Evolutionary conservation across 2,329 filamentous ascomycete species (phyloP).

Genomic region (Trichoderma sp.): DNA sequence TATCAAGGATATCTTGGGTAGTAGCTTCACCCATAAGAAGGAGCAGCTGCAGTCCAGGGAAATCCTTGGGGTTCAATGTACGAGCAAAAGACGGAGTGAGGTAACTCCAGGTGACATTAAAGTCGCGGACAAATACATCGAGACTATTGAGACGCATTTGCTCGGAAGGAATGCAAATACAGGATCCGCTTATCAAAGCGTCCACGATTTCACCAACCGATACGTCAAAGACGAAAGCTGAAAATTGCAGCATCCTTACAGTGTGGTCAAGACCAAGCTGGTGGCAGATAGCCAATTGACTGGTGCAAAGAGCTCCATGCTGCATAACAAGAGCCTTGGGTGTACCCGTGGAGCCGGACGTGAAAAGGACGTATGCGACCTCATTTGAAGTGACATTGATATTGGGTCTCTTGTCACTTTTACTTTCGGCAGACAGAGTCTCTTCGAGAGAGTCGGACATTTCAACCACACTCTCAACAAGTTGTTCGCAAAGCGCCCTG

Average conservation of each 20-base stretch:
- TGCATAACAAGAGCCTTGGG: constrained; percentile 26
- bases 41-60: constrained; percentile 16
- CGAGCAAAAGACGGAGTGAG: constrained; percentile 24
- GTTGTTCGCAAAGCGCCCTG: neutral
- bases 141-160: constrained; percentile 29
- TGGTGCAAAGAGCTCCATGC: constrained; percentile 21
- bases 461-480: constrained; percentile 15
- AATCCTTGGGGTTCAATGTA: constrained; percentile 2
- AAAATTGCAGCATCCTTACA: constrained; percentile 19
- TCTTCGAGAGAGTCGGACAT: neutral
- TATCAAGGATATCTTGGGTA: constrained; percentile 18
- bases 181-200: constrained; percentile 19
- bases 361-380: constrained; percentile 16
- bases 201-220: constrained; percentile 25
- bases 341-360: constrained; percentile 16
- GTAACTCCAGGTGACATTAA: constrained; percentile 26
- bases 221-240: constrained; percentile 28
- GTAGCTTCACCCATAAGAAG: constrained; percentile 29
- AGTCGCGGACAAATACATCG: constrained; percentile 13
- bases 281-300: neutral
- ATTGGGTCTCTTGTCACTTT: neutral
- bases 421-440: neutral
- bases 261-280: neutral
- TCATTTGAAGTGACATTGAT: constrained; percentile 1
- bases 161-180: constrained; percentile 23